Base-by-base conservation (phyloP, 345 rosid genomes). In the Populus ilicifolia region DNA sequence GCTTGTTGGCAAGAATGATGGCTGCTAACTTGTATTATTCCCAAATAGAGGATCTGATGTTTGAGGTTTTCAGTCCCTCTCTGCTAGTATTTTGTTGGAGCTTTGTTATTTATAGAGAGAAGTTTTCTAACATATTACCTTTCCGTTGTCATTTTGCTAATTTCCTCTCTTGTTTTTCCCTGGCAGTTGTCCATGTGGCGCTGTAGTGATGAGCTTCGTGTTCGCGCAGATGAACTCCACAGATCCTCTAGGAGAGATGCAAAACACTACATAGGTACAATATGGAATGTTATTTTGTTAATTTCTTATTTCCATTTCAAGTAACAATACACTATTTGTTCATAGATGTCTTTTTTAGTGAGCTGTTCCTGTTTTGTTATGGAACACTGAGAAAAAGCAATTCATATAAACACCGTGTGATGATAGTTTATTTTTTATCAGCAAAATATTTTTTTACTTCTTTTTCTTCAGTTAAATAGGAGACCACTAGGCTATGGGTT, bases 121-220 rank as follows among this genome's bases (percentile, higher is more conserved):
- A 13, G 16, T 59, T 59, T 59, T 59, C 63, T n/a, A n/a, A 59
- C 63, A n/a, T 23, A 23, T 59, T 59, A n/a, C 29, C 12, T 23
- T n/a, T 13, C 23, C 23, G 1, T 3, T 59, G 63, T 59, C 11
- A 3, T 59, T 11, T 5, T 59, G 63, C 63, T 56, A 3, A 56
- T 56, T 56, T 56, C 29, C 63, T n/a, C 63, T n/a, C 29, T n/a
- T n/a, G 27, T 59, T 59, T 62, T 69, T 54, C 43, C 63, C 62
- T 25, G 59, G 85, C 90, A 96, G 99, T 77, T 96, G 86, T 96
- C 99, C 69, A 96, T 96, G 99, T 96, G 99, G 99, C 97, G 98
- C 81, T 96, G 99, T 86, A 93, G 85, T 74, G 97, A 91, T 74
- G 99, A 96, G 83, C 97, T 96, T 70, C 97, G 97, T 70, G 80